Base-by-base conservation (phyloP, 257 asterid species). In the Marsdenia floribunda region DNA sequence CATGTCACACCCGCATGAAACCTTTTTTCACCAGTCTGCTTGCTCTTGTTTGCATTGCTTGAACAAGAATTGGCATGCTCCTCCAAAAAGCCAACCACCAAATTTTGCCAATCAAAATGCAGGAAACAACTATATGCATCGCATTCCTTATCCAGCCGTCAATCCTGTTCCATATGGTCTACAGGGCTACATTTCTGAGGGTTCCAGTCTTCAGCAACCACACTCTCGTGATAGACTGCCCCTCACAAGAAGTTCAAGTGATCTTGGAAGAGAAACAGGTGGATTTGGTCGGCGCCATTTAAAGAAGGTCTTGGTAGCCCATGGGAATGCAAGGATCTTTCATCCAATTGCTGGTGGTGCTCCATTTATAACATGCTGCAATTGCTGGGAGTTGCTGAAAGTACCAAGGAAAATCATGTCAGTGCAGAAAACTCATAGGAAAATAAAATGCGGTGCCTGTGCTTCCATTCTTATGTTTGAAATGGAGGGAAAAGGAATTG, bases 281-380 rank as follows among this genome's bases (percentile, higher is more conserved):
- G 87, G 91, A 75, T 84, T 85, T 70, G 84, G 77, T 76, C 82
- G 77, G 77, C 88, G 73, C 60, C 88, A 81, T 35, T 81, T 92
- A 5, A 88, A 88, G 70, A 86, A 84, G 80, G 72, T 83, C 74
- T 84, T 76, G 53, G 85, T 80, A 9, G 61, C 85, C 72, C 87
- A 74, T 49, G 84, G 85, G 71, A 76, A 79, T 52, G 88, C 82
- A 58, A 83, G 74, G 19, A 75, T 80, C 67, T 75, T 76, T 77
- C 78, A 77, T 80, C 89, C 99, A 46, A 72, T 94, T 59, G 90
- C 92, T 42, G 97, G 99, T 59, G 99, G 97, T 54, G 96, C 99
- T 69, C 99, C 99, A 5, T 87, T 92, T 37, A 72, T 92, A 77
- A 80, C 93, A n/a, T 94, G 99, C 85, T 83, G 85, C 74, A 88